A percentile compares a stretch with the other conserved stretches of the same genome.
phyloP scores from a whole-genome alignment of 2,329 filamentous ascomycete species.

The Verticillium dahliae region DNA sequence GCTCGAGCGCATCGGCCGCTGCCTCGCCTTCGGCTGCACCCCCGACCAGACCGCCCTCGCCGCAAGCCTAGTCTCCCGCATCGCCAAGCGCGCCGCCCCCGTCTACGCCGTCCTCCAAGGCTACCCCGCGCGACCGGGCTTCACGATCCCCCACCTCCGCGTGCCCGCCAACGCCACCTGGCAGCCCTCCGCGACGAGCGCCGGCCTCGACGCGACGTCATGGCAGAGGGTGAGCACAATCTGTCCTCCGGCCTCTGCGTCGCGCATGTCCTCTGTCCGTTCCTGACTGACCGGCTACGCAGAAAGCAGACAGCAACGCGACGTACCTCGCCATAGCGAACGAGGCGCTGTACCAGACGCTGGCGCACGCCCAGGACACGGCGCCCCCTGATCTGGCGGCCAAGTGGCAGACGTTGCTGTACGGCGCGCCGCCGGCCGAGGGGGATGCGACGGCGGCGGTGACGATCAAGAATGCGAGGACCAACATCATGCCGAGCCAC shows the following conservation, averaged over 20 bases:
- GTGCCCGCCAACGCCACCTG: background rate
- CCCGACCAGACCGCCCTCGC: slow-evolving; percentile 6
- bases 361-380: background rate
- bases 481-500: background rate
- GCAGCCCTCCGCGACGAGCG: background rate
- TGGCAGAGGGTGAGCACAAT: background rate
- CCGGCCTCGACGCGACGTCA: background rate
- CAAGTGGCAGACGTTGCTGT: background rate
- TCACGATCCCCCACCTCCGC: background rate
- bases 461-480: background rate
- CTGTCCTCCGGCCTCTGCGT: background rate
- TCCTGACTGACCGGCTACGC: no score
- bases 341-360: background rate
- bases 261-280: no score
- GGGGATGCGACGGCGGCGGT: background rate
- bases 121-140: background rate
- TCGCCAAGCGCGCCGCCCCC: slow-evolving; percentile 1
- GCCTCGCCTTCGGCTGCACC: slow-evolving; percentile 13
- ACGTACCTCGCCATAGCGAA: background rate
- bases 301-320: background rate
- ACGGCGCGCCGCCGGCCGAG: background rate
- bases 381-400: background rate
- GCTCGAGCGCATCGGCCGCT: slow-evolving; percentile 10
- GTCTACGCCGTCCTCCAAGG: background rate
- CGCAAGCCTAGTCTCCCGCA: slow-evolving; percentile 3